Base-by-base conservation (phyloP, 768 basidiomycete species). In the Dioszegia hungarica region DNA sequence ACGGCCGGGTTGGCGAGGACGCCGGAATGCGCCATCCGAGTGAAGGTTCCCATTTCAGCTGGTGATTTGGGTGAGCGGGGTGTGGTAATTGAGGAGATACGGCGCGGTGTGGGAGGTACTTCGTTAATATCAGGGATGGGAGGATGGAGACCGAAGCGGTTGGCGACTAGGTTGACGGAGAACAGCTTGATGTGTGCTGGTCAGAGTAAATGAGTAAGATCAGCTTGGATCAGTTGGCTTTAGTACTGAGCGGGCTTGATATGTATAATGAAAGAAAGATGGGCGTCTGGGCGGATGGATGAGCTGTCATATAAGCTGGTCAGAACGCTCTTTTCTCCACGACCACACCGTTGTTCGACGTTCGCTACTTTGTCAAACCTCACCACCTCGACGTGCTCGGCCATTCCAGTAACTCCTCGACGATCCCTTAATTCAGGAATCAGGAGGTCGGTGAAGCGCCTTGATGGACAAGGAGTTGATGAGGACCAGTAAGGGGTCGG, bases 1-100 rank as follows among this genome's bases (percentile, higher is more conserved):
- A 76, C 31, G 37, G 60, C 61, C 1, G 73, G 71, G 45, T 71
- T 62, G 28, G 68, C 54, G 3, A 72, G 28, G 28, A 55, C 19
- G 0, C 59, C 45, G 50, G 61, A 59, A 38, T 62, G 38, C 14
- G 45, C 19, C 29, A 47, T 20, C 10, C 36, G 29, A 10, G 49
- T 51, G 31, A 51, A 24, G 15, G 4, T 12, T 34, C 49, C 49
- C 49, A 51, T 51, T 3, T 49, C 36, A 33, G 31, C 6, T 14
- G 6, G 31, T 33, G 14, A 14, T 33, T 14, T 33, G 31, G 31
- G 31, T 6, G 31, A n/a, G n/a, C n/a, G n/a, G n/a, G n/a, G n/a
- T n/a, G n/a, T n/a, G n/a, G n/a, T n/a, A n/a, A n/a, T n/a, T n/a
- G n/a, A n/a, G n/a, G n/a, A n/a, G n/a, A n/a, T n/a, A n/a, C n/a